Conservation (phyloP, 2,329 filamentous ascomycete species). For the Didymella arachidicola region DNA sequence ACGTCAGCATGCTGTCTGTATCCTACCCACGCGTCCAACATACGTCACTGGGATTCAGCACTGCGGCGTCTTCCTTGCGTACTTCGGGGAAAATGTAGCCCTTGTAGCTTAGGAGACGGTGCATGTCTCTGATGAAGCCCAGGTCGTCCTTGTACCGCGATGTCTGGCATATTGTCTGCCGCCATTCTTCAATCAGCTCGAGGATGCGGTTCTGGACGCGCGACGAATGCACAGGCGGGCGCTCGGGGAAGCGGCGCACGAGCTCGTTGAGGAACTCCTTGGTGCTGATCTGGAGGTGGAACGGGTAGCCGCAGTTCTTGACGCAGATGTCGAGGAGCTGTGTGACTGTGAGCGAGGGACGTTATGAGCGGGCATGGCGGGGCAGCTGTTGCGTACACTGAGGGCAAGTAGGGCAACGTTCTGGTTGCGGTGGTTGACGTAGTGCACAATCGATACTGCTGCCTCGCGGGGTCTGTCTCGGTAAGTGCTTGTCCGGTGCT, state of each 20-base stretch:
- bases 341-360: constrained; percentile 33
- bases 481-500: constrained; percentile 28
- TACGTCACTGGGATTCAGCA: constrained; percentile 96
- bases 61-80: constrained; percentile 90
- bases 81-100: constrained; percentile 96
- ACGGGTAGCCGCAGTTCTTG: constrained; percentile 99
- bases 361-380: constrained; percentile 11
- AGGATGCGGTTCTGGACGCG: constrained; percentile 92
- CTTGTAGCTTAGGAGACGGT: constrained; percentile 92
- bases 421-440: constrained; percentile 95
- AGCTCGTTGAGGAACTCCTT: constrained; percentile 99
- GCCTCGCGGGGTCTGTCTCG: constrained; percentile 79
- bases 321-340: constrained; percentile 96
- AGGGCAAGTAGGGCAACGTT: constrained; percentile 92
- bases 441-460: constrained; percentile 88
- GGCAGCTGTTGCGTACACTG: constrained; percentile 58
- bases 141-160: constrained; percentile 97
- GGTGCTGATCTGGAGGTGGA: constrained; percentile 97
- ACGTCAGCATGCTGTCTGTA: constrained; percentile 26
- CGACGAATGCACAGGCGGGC: constrained; percentile 83
- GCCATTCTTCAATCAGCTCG: constrained; percentile 97
- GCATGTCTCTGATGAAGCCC: constrained; percentile 97
- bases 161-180: constrained; percentile 96
- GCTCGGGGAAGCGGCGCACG: constrained; percentile 92
- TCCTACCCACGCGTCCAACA: constrained; percentile 49